Percentiles rank a stretch among this genome's conserved stretches.
Conservation (phyloP, 495 filamentous ascomycete genomes). For the Aspergillus steynii region DNA sequence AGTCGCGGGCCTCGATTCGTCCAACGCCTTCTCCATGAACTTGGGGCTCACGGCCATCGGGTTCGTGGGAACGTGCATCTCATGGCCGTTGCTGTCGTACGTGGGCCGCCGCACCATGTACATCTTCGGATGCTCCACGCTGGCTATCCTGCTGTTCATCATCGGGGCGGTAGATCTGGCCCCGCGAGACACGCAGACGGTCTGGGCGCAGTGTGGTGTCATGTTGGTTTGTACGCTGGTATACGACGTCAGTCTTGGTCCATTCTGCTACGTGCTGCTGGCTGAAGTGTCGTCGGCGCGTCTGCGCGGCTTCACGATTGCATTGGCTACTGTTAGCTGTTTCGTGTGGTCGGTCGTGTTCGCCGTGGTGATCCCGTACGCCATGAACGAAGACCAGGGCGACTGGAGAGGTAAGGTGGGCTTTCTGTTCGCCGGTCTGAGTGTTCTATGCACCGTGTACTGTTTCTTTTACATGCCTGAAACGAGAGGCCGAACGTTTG, state of each 20-base stretch:
- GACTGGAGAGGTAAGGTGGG: slow-evolving; percentile 66
- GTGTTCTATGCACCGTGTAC: slow-evolving; percentile 38
- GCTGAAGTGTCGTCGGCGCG: slow-evolving; percentile 60
- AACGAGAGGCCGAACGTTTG: slow-evolving; percentile 60
- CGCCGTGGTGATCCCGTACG: slow-evolving; percentile 66
- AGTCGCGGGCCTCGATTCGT: slow-evolving; percentile 59
- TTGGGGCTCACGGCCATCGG: slow-evolving; percentile 67
- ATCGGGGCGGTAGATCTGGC: slow-evolving; percentile 61
- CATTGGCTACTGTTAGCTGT: slow-evolving; percentile 58
- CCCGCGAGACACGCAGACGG: slow-evolving; percentile 34
- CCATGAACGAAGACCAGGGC: slow-evolving; percentile 62
- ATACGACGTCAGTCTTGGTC: slow-evolving; percentile 62
- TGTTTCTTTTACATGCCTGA: slow-evolving; percentile 61
- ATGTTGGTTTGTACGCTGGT: slow-evolving; percentile 59
- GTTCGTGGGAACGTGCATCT: slow-evolving; percentile 61
- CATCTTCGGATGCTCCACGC: slow-evolving; percentile 46
- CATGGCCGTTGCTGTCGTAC: slow-evolving; percentile 63
- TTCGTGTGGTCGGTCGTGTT: slow-evolving; percentile 59
- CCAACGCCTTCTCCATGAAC: slow-evolving; percentile 63
- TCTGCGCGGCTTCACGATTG: slow-evolving; percentile 64
- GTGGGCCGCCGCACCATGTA: slow-evolving; percentile 58
- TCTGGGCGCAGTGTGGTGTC: slow-evolving; percentile 57
- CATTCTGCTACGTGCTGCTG: slow-evolving; percentile 63
- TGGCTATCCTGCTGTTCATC: slow-evolving; percentile 54
- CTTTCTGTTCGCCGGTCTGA: slow-evolving; percentile 64